These are phyloP conservation scores for Neopestalotiopsis clavispora DNA, from an alignment of 2,329 filamentous ascomycete species.

Conservation along the genomic window DNA sequence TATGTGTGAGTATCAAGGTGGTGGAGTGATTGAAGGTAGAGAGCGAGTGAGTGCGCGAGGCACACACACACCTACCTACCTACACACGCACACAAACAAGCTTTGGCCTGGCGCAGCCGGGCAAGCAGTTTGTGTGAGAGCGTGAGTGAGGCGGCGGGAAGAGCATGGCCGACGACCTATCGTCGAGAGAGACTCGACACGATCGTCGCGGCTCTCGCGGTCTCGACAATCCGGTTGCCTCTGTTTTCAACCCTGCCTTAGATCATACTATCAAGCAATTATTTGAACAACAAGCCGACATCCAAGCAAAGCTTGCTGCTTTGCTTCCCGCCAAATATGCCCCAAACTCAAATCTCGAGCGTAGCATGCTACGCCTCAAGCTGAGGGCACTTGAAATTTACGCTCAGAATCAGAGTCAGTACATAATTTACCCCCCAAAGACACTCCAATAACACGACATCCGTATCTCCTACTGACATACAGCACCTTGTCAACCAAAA, in stretches of 20 bases:
- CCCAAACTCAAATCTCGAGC: constrained; percentile 53
- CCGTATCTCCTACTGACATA: constrained; percentile 22
- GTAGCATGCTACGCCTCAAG: constrained; percentile 62
- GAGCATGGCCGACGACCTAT: constrained; percentile 34
- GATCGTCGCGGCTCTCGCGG: constrained; percentile 36
- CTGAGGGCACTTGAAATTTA: constrained; percentile 53
- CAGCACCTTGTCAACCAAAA: constrained; percentile 26
- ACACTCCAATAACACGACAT: background rate
- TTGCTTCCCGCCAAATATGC: constrained; percentile 53
- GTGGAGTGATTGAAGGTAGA: constrained; percentile 17
- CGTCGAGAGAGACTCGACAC: constrained; percentile 34
- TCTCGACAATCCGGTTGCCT: constrained; percentile 32
- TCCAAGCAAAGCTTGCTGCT: constrained; percentile 54
- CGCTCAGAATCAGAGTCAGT: constrained; percentile 55
- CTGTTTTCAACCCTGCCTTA: constrained; percentile 42
- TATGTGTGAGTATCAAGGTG: constrained; percentile 22
- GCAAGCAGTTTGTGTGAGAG: background rate
- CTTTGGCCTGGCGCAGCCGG: constrained; percentile 13
- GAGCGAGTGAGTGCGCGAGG: constrained; percentile 5
- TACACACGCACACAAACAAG: background rate
- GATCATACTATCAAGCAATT: constrained; percentile 50
- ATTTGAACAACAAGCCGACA: constrained; percentile 58
- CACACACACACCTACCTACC: background rate
- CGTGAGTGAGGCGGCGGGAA: constrained; percentile 10
- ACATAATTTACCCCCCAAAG: constrained; percentile 20